Evolutionary conservation across 73 alveolate genomes (phyloP).

Genomic region (Paramecium tetraurelia): DNA sequence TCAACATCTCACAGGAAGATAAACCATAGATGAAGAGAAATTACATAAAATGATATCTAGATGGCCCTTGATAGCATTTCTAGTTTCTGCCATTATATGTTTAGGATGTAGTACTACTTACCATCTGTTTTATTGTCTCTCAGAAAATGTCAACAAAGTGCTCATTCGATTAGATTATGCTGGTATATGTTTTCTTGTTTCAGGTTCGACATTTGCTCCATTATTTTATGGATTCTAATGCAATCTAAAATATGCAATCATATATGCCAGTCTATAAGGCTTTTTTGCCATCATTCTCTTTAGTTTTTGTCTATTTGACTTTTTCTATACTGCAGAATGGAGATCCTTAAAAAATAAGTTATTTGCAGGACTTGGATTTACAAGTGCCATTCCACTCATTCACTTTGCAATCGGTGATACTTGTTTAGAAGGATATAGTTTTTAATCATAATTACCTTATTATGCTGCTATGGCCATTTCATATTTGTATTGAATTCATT

Average conservation of each 20-base stretch:
- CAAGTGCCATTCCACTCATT: constrained; percentile 80
- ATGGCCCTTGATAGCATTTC: constrained; percentile 86
- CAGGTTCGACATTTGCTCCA: constrained; percentile 92
- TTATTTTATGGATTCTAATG: constrained; percentile 87
- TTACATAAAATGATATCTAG: constrained; percentile 28
- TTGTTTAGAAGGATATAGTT: not conserved
- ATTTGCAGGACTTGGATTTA: constrained; percentile 79
- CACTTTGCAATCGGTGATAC: constrained; percentile 66
- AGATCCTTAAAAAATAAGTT: constrained; percentile 76
- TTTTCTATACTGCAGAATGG: constrained; percentile 74
- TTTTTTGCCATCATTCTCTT: constrained; percentile 62
- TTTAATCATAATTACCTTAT: constrained; percentile 48
- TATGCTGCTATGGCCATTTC: constrained; percentile 83
- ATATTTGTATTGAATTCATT: constrained; percentile 55
- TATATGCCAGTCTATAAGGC: constrained; percentile 61
- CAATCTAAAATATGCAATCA: constrained; percentile 56
- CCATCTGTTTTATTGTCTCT: constrained; percentile 76
- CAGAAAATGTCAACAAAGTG: constrained; percentile 56
- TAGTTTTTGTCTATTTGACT: constrained; percentile 73
- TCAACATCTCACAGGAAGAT: not conserved
- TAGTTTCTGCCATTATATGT: constrained; percentile 85
- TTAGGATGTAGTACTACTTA: constrained; percentile 75
- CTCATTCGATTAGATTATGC: constrained; percentile 92
- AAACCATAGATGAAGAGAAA: not conserved
- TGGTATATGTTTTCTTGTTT: constrained; percentile 88